Evolutionary conservation across 177 flowering plant genomes (phyloP).

Genomic region (Vitis hybrid): DNA sequence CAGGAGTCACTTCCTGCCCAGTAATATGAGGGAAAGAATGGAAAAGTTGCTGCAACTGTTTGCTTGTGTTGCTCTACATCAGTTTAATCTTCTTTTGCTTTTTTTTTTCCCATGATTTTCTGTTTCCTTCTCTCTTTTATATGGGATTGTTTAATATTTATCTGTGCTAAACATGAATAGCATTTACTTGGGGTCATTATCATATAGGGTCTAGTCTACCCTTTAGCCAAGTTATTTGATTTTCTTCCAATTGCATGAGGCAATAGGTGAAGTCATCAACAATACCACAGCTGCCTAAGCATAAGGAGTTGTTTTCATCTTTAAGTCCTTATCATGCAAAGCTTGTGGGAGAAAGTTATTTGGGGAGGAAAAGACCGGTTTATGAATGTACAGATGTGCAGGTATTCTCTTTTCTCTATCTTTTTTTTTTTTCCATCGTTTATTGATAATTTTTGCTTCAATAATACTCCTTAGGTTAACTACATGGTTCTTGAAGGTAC

Average conservation of each 20-base stretch:
- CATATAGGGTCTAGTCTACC: not conserved
- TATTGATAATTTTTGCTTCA: not conserved
- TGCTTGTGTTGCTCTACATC: not conserved
- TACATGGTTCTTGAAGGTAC: not conserved
- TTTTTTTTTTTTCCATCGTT: not conserved
- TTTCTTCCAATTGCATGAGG: conserved; percentile 4
- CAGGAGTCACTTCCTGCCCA: not conserved
- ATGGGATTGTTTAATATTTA: not conserved
- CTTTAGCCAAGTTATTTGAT: conserved; percentile 4
- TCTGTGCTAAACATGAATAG: not conserved
- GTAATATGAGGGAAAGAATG: not conserved
- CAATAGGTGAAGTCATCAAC: conserved; percentile 69
- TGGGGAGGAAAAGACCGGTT: conserved; percentile 80
- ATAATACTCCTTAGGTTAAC: not conserved
- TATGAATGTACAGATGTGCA: conserved; percentile 90
- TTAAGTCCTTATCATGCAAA: conserved; percentile 81
- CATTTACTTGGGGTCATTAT: not conserved
- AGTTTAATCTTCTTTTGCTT: not conserved
- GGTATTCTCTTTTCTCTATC: conserved; percentile 38
- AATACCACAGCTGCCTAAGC: conserved; percentile 79
- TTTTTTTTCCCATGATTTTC: not conserved
- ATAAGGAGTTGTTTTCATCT: conserved; percentile 62
- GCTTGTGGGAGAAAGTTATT: conserved; percentile 91
- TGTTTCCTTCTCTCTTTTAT: not conserved
- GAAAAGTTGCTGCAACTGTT: not conserved